A percentile compares a stretch with the other conserved stretches of the same genome.
Conservation (phyloP, 371 early-diverging fungal genomes). For the Zychaea mexicana region DNA sequence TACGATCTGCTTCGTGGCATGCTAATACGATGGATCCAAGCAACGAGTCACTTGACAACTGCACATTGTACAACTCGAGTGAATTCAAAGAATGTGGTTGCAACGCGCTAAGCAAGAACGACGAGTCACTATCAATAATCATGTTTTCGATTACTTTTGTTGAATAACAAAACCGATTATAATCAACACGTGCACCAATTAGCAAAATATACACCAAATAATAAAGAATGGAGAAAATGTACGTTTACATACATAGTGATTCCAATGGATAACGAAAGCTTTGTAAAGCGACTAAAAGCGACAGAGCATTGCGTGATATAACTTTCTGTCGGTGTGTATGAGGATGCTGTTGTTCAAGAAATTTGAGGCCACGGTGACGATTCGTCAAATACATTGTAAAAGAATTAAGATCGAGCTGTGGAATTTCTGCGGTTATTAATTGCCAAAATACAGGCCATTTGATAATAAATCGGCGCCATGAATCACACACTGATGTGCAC, state of each 20-base stretch:
- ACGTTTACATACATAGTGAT: neutral
- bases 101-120: neutral
- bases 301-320: neutral
- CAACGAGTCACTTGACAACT: neutral
- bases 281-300: neutral
- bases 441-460: neutral
- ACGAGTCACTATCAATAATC: neutral
- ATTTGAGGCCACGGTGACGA: neutral
- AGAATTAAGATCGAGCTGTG: neutral
- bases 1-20: neutral
- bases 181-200: no score
- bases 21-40: neutral
- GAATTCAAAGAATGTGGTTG: neutral
- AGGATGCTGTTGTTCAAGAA: neutral
- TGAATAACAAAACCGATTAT: no score
- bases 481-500: neutral
- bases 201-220: no score
- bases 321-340: neutral
- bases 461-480: neutral
- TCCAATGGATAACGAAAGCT: neutral
- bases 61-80: neutral
- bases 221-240: neutral
- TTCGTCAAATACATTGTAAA: neutral
- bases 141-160: neutral
- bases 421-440: neutral